phyloP scores from a whole-genome alignment of 2,329 filamentous ascomycete species.

The Calonectria honghensis region DNA sequence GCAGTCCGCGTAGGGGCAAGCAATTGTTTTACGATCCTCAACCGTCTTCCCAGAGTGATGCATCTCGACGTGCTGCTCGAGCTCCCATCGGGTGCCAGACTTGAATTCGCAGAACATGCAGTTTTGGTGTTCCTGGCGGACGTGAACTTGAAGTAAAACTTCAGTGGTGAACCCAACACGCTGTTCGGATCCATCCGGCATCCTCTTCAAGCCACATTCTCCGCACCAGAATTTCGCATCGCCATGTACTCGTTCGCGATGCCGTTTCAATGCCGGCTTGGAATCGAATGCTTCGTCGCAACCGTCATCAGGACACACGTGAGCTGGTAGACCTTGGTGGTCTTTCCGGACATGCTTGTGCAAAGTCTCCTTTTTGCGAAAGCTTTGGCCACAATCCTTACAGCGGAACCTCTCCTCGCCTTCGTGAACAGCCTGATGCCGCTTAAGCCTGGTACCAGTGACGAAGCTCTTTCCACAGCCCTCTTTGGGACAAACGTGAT shows the following conservation, averaged over 20 bases:
- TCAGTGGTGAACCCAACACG: conserved; percentile 82
- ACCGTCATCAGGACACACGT: conserved; percentile 76
- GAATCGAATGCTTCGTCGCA: conserved; percentile 86
- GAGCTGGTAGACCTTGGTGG: conserved; percentile 84
- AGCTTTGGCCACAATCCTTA: conserved; percentile 84
- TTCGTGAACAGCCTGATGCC: conserved; percentile 85
- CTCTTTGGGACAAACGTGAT: conserved; percentile 81
- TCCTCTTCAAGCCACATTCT: conserved; percentile 74
- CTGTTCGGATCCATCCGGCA: conserved; percentile 62
- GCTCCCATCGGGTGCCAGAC: conserved; percentile 79
- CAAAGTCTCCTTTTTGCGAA: conserved; percentile 91
- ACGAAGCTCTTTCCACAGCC: conserved; percentile 88
- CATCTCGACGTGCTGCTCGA: conserved; percentile 86
- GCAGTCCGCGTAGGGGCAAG: conserved; percentile 82
- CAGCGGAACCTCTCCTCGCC: conserved; percentile 86
- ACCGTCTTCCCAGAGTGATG: conserved; percentile 80
- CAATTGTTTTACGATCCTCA: conserved; percentile 78
- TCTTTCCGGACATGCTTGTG: conserved; percentile 87
- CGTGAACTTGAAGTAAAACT: conserved; percentile 82
- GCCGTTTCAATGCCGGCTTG: conserved; percentile 80
- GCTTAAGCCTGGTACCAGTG: conserved; percentile 84
- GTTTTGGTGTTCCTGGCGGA: conserved; percentile 82
- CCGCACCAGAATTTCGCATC: conserved; percentile 84
- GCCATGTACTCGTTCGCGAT: conserved; percentile 82
- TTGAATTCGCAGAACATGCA: conserved; percentile 84